These are phyloP conservation scores for Diaporthe caulivora DNA, from an alignment of 2,329 filamentous ascomycete species.

Conservation along the genomic window DNA sequence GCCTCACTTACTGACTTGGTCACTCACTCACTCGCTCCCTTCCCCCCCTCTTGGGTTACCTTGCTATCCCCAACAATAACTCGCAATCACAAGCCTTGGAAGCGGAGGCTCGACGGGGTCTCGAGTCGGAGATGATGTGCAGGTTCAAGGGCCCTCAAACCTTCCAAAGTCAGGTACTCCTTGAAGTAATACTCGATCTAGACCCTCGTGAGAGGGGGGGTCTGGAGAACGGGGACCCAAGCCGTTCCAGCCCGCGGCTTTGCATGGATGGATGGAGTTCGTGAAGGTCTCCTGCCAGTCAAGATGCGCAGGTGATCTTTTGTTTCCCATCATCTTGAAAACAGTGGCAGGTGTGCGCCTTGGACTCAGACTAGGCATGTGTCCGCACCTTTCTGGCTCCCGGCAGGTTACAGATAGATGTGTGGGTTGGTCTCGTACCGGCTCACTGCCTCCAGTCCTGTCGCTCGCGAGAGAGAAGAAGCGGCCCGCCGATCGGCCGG, in stretches of 20 bases:
- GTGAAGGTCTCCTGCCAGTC: constrained; percentile 13
- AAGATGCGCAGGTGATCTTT: constrained; percentile 26
- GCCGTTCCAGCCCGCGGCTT: constrained; percentile 28
- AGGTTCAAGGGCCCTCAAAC: constrained; percentile 27
- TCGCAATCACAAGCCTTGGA: constrained; percentile 24
- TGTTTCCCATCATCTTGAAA: constrained; percentile 21
- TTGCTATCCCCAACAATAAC: constrained; percentile 3
- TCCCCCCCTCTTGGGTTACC: neutral
- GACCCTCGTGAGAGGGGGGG: constrained; percentile 16
- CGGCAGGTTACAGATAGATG: constrained; percentile 23
- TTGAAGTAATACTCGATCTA: constrained; percentile 24
- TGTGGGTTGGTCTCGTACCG: constrained; percentile 5
- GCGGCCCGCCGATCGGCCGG: constrained; percentile 33
- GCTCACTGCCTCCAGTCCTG: constrained; percentile 21
- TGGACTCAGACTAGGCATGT: neutral
- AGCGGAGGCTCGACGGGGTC: constrained; percentile 30
- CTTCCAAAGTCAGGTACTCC: constrained; percentile 30
- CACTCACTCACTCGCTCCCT: neutral
- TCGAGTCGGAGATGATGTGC: constrained; percentile 30
- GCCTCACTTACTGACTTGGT: neutral
- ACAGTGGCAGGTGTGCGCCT: constrained; percentile 14
- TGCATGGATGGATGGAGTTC: constrained; percentile 29
- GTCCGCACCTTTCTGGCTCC: neutral
- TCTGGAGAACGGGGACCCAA: constrained; percentile 33
- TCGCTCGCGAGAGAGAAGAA: neutral